Conservation (phyloP, 129 eudicot species). For the Pulicaria dysenterica region DNA sequence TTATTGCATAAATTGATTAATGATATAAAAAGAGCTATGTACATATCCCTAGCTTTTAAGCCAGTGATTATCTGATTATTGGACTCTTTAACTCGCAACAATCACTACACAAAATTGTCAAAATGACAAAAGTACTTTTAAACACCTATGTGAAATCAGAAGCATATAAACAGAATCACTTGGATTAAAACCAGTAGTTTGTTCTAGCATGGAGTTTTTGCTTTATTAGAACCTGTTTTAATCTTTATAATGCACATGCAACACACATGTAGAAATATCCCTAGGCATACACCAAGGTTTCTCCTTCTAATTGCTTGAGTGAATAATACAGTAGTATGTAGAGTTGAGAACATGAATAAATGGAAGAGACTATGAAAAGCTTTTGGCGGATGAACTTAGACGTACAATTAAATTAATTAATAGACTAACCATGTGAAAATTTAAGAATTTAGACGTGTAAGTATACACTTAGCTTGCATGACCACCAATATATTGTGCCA, state of each 20-base stretch:
- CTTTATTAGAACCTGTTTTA: no score
- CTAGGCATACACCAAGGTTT: no score
- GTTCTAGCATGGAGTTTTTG: no score
- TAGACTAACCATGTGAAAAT: conserved; percentile 7
- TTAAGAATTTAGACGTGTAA: background rate
- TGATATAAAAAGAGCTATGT: background rate
- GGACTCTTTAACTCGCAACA: background rate
- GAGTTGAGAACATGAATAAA: background rate
- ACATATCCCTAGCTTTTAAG: conserved; percentile 9
- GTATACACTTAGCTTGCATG: conserved; percentile 1
- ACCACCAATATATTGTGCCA: background rate
- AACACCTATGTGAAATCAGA: no score
- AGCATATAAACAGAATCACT: no score
- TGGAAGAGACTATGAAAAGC: background rate
- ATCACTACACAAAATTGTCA: background rate
- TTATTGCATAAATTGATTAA: background rate
- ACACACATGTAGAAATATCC: no score
- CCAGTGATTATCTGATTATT: conserved; percentile 5
- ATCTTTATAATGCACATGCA: no score
- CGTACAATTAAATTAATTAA: background rate
- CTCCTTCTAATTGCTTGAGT: background rate
- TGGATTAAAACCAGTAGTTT: no score
- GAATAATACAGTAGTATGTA: no score
- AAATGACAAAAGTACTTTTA: background rate
- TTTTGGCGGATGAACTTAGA: background rate